Conservation (phyloP, 73 alveolate species). For the Diophrys appendiculata region DNA sequence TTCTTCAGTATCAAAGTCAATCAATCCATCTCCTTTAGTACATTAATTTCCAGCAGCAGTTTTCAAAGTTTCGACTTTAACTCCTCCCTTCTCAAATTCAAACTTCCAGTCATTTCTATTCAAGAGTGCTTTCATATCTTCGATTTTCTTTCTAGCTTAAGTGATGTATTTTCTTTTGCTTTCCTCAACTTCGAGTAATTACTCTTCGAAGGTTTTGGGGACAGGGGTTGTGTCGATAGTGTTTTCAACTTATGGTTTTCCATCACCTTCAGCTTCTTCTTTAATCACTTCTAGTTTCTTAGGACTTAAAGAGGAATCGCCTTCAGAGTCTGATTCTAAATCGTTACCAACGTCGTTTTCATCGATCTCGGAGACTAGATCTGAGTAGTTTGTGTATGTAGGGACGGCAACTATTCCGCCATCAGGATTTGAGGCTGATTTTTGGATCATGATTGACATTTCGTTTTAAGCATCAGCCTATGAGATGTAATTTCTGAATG, state of each 20-base stretch:
- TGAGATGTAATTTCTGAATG: background rate
- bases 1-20: slow-evolving; percentile 24
- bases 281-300: background rate
- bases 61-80: background rate
- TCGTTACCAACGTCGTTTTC: background rate
- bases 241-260: no score
- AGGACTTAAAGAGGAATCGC: background rate
- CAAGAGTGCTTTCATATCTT: background rate
- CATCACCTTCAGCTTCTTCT: background rate
- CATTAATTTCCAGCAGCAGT: slow-evolving; percentile 10
- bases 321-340: background rate
- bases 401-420: background rate
- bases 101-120: slow-evolving; percentile 17
- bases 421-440: background rate
- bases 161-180: no score
- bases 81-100: background rate
- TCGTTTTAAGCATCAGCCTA: background rate
- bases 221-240: no score
- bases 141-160: background rate
- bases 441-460: background rate
- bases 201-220: no score
- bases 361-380: background rate
- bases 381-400: background rate
- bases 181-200: no score
- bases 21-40: slow-evolving; percentile 44